Conservation (phyloP, 345 rosid species). For the Corchorus capsularis region DNA sequence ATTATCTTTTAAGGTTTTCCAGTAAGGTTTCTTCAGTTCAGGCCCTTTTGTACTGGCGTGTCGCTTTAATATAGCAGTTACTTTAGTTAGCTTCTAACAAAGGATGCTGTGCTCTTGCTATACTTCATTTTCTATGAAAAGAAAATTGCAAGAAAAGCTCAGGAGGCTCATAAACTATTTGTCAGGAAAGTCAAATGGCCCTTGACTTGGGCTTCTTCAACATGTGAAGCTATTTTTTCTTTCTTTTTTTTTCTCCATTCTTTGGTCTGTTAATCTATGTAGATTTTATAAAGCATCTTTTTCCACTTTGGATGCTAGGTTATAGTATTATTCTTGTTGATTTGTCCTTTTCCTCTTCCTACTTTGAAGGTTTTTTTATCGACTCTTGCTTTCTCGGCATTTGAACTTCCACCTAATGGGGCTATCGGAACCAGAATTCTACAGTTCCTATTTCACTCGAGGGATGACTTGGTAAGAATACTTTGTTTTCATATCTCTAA, state of each 20-base stretch:
- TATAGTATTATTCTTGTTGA: conserved; percentile 13
- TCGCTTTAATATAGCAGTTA: neutral
- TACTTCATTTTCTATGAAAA: neutral
- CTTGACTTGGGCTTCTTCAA: neutral
- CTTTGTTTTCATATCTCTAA: neutral
- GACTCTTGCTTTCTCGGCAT: conserved; percentile 94
- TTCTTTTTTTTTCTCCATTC: neutral
- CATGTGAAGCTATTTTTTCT: neutral
- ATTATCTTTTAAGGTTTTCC: neutral
- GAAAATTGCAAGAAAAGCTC: neutral
- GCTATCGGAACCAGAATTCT: conserved; percentile 90
- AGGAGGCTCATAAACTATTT: neutral
- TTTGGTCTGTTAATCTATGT: too few relatives aligned
- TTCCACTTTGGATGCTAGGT: neutral
- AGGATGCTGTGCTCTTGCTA: neutral
- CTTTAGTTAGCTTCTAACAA: neutral
- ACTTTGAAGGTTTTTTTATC: conserved; percentile 78
- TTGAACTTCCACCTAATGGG: conserved; percentile 98
- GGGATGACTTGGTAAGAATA: conserved; percentile 78
- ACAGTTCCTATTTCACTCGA: conserved; percentile 89
- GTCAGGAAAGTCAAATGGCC: neutral
- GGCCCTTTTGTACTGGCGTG: neutral
- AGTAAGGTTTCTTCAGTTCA: neutral
- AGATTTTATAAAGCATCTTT: conserved; percentile 6
- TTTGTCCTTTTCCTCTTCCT: conserved; percentile 15